A percentile compares a stretch with the other conserved stretches of the same genome.
Conservation (phyloP, 768 basidiomycete species). For the Boletus rex-veris region DNA sequence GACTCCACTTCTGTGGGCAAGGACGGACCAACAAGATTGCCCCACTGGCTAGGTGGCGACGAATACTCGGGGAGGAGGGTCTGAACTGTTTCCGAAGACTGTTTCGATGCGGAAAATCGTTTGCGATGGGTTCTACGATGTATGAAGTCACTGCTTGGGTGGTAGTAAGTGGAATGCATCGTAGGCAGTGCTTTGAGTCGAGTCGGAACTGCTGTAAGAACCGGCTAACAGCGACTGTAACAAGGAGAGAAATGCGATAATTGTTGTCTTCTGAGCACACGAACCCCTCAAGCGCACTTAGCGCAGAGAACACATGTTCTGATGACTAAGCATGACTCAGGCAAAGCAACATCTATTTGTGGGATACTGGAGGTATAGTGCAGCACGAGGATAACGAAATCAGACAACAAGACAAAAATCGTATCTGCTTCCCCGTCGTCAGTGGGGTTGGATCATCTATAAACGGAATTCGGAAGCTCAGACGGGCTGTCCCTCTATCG, state of each 20-base stretch:
- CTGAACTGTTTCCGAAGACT: constrained; percentile 64
- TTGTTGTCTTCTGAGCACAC: not conserved
- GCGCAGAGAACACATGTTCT: not conserved
- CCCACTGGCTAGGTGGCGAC: constrained; percentile 31
- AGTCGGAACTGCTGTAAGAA: constrained; percentile 15
- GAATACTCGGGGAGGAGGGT: constrained; percentile 69
- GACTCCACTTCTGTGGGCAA: constrained; percentile 35
- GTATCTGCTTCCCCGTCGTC: not conserved
- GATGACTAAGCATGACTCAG: constrained; percentile 24
- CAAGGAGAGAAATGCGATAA: too few relatives aligned
- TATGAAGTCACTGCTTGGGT: constrained; percentile 7
- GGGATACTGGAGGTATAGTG: not conserved
- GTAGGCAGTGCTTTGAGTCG: not conserved
- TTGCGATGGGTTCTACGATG: constrained; percentile 48
- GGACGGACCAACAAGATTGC: constrained; percentile 9
- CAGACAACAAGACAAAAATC: not conserved
- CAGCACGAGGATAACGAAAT: not conserved
- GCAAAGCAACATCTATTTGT: too few relatives aligned
- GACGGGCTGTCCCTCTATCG: constrained; percentile 12
- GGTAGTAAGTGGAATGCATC: constrained; percentile 19
- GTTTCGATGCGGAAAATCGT: constrained; percentile 51
- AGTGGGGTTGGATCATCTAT: not conserved
- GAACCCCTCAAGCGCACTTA: not conserved
- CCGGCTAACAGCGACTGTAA: constrained; percentile 3
- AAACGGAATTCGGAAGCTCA: constrained; percentile 6